Conservation (phyloP, 2,329 filamentous ascomycete species). For the Verticillium dahliae region DNA sequence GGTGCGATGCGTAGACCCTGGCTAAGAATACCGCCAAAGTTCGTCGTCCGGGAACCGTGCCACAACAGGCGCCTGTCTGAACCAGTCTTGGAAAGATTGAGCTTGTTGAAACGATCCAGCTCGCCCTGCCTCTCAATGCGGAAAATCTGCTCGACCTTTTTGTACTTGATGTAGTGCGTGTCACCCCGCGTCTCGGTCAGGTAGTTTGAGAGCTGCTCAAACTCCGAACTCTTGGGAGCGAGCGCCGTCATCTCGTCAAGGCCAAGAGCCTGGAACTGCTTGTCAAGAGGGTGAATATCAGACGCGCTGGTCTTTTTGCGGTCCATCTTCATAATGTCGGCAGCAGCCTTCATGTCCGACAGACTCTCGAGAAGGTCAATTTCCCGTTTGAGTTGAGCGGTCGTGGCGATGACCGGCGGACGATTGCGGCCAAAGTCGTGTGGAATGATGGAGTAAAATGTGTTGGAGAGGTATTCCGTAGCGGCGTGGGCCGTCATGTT, state of each 20-base stretch:
- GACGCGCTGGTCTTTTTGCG: slow-evolving; percentile 32
- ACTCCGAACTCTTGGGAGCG: slow-evolving; percentile 54
- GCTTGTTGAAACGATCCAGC: slow-evolving; percentile 57
- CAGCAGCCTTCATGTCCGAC: slow-evolving; percentile 78
- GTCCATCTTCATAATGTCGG: slow-evolving; percentile 67
- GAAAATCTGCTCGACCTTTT: slow-evolving; percentile 67
- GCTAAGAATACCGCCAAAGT: slow-evolving; percentile 80
- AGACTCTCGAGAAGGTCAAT: slow-evolving; percentile 74
- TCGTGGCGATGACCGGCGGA: slow-evolving; percentile 59
- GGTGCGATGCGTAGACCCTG: slow-evolving; percentile 89
- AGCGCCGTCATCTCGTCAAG: slow-evolving; percentile 73
- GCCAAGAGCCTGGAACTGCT: slow-evolving; percentile 63
- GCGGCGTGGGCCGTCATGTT: slow-evolving; percentile 28
- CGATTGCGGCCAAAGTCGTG: slow-evolving; percentile 71
- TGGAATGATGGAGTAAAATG: slow-evolving; percentile 76
- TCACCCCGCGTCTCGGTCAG: slow-evolving; percentile 58
- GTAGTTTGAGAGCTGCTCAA: slow-evolving; percentile 57
- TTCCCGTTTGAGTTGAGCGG: slow-evolving; percentile 61
- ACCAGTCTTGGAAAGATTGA: slow-evolving; percentile 42
- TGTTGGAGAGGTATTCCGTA: slow-evolving; percentile 63
- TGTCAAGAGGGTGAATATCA: slow-evolving; percentile 60
- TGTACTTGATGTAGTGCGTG: slow-evolving; percentile 57
- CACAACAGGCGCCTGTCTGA: slow-evolving; percentile 72
- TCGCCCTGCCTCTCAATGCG: slow-evolving; percentile 74
- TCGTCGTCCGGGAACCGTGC: slow-evolving; percentile 80